A percentile compares a stretch with the other conserved stretches of the same genome.
These are phyloP conservation scores for Plenodomus tracheiphilus DNA, from an alignment of 2,329 filamentous ascomycete species.

Conservation along the genomic window DNA sequence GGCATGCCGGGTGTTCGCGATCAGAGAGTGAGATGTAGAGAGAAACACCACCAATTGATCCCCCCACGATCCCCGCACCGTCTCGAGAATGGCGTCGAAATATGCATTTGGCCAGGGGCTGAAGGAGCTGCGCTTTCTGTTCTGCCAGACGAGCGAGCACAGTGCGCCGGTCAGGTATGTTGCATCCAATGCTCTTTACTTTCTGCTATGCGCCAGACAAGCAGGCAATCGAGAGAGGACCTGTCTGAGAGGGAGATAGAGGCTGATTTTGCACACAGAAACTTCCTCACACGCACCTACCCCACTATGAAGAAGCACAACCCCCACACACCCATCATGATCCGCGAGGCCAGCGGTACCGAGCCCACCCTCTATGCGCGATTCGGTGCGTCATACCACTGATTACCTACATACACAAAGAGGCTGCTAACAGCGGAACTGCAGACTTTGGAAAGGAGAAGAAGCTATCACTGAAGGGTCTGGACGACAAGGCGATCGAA, in stretches of 20 bases:
- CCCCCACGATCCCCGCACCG: neutral
- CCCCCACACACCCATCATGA: constrained; percentile 87
- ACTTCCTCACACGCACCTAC: constrained; percentile 88
- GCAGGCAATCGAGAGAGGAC: neutral
- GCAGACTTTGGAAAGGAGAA: constrained; percentile 70
- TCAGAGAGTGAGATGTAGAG: no score
- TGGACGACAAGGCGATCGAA: constrained; percentile 73
- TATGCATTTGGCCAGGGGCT: constrained; percentile 87
- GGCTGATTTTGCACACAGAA: constrained; percentile 56
- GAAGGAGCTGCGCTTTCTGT: constrained; percentile 95
- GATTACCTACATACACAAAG: neutral
- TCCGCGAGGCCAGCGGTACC: constrained; percentile 86
- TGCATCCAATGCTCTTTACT: constrained; percentile 3
- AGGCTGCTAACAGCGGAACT: neutral
- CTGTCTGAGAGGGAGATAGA: neutral
- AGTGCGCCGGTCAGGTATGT: constrained; percentile 83
- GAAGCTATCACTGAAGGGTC: constrained; percentile 64
- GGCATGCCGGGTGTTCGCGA: no score
- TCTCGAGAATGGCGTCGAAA: constrained; percentile 76
- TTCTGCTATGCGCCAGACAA: neutral
- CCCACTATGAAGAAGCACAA: constrained; percentile 99
- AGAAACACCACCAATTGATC: neutral
- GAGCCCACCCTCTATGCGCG: constrained; percentile 86
- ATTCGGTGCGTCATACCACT: constrained; percentile 68
- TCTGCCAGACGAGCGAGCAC: constrained; percentile 92